Base-by-base conservation (phyloP, 495 filamentous ascomycete genomes). In the Penicillium nucicola region DNA sequence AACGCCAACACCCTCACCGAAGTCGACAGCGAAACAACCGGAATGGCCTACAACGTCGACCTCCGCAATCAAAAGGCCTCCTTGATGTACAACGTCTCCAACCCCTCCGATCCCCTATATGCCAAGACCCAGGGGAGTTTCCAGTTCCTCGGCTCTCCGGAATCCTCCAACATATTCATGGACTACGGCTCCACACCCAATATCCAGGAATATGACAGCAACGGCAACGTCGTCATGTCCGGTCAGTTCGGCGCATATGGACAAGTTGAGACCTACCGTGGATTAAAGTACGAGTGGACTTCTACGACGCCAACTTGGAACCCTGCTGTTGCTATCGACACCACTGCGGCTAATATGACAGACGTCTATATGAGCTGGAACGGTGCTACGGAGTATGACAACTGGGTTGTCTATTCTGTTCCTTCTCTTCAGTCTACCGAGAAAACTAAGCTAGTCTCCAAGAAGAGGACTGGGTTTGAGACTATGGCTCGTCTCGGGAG, bases 101-200 rank as follows among this genome's bases (percentile, higher is more conserved):
- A 67, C 33, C 57, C 62, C 1, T 35, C 58, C 0, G 50, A 76
- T 40, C 18, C 50, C 7, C 45, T 76, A 12, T 52, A 55, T n/a
- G 48, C 61, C 22, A 53, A 53, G 5, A 71, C 66, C 11, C 72
- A 75, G 51, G 77, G 78, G 9, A 67, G 61, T 15, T 62, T 63
- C 19, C 66, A 77, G 44, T 39, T 66, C 13, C 60, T 78, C 0
- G 45, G 50, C 4, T 30, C 13, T 12, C 22, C 18, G 22, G 9
- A 22, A 11, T 64, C 62, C 43, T 68, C 63, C 2, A 69, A 77
- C 48, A 55, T 61, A 20, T 45, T 80, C 11, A 45, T 75, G 32
- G 70, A 61, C 40, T 79, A 70, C 60, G 76, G 77, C 0, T 61
- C 66, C 22, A 59, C 60, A 4, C 61, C 72, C 35, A 58, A 70